Percentiles rank a stretch among this genome's conserved stretches.
These are phyloP conservation scores for Penicillium janthinellum DNA, from an alignment of 2,329 filamentous ascomycete genomes.

Conservation along the genomic window DNA sequence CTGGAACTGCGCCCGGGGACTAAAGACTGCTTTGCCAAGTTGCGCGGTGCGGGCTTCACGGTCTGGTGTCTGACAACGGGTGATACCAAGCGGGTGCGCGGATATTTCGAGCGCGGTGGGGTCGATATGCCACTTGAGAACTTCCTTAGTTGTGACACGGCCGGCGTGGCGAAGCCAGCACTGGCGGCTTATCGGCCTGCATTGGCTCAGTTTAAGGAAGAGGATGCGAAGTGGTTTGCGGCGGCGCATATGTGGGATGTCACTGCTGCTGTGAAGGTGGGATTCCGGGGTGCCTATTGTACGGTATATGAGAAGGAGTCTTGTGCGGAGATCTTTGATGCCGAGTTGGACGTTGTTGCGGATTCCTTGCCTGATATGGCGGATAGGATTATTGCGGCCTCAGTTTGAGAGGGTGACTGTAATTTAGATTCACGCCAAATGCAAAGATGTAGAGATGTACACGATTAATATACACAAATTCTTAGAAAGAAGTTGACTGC, in stretches of 20 bases:
- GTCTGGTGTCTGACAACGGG: slow-evolving; percentile 59
- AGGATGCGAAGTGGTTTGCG: slow-evolving; percentile 56
- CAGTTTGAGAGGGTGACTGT: neutral
- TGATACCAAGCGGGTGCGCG: slow-evolving; percentile 52
- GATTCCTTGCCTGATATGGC: slow-evolving; percentile 54
- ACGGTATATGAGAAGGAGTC: slow-evolving; percentile 56
- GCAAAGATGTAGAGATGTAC: neutral
- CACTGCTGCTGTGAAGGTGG: slow-evolving; percentile 53
- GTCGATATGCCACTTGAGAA: slow-evolving; percentile 56
- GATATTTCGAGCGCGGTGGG: slow-evolving; percentile 54
- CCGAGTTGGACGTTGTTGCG: slow-evolving; percentile 55
- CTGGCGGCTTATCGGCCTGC: slow-evolving; percentile 50
- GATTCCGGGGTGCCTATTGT: slow-evolving; percentile 58
- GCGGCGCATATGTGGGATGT: slow-evolving; percentile 65
- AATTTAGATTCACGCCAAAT: neutral
- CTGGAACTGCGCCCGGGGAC: slow-evolving; percentile 39
- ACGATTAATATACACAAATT: neutral
- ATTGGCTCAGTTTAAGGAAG: slow-evolving; percentile 44
- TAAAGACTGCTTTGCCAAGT: slow-evolving; percentile 41
- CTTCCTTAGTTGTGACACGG: slow-evolving; percentile 54
- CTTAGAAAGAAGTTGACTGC: neutral
- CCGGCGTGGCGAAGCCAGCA: slow-evolving; percentile 55
- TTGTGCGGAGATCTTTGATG: slow-evolving; percentile 53
- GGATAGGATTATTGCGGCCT: slow-evolving; percentile 29
- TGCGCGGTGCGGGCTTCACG: slow-evolving; percentile 52